Base-by-base conservation (phyloP, 2,329 filamentous ascomycete genomes). In the Fusarium cicatricum region DNA sequence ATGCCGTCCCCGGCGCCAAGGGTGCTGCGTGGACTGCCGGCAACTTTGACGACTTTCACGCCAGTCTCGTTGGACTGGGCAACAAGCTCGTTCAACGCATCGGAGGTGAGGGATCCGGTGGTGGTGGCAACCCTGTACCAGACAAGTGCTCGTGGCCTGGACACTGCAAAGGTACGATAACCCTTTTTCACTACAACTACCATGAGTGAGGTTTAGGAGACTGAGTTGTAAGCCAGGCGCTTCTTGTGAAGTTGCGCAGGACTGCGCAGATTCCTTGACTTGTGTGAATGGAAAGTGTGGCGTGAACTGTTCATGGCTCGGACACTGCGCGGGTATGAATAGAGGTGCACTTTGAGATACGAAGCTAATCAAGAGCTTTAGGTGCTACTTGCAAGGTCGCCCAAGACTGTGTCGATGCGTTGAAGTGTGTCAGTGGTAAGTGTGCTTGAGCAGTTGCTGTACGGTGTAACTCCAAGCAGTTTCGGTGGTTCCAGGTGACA, bases 11-110 rank as follows among this genome's bases (percentile, higher is more conserved):
- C 0, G 84, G 84, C 0, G 71, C 74, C 4, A 69, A 71, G 1
- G 78, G 77, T 10, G 84, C 84, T 1, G 70, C 78, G 16, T 88
- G 85, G 85, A 71, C 72, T 4, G 81, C 84, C 0, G 65, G 64
- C 2, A 76, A 68, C 43, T 78, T 74, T 11, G 69, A 71, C 2
- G 74, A 77, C 9, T 85, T 86, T 54, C 42, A 52, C 1, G 21
- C 32, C 12, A 54, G 52, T 4, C 50, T 62, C 1, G 19, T 45
- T 15, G 42, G 42, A 4, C 42, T 49, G 16, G 44, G 44, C 17
- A 29, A 48, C 36, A 48, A 40, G 14, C 45, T 48, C n/a, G 34
- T 51, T 29, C 17, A 44, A 26, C 47, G 47, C 17, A 51, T 51
- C 10, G 47, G 39, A 5, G 23, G 32, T n/a, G 39, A 42, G 2